These are phyloP conservation scores for Verruconis gallopava DNA, from an alignment of 2,329 filamentous ascomycete species.

Conservation along the genomic window DNA sequence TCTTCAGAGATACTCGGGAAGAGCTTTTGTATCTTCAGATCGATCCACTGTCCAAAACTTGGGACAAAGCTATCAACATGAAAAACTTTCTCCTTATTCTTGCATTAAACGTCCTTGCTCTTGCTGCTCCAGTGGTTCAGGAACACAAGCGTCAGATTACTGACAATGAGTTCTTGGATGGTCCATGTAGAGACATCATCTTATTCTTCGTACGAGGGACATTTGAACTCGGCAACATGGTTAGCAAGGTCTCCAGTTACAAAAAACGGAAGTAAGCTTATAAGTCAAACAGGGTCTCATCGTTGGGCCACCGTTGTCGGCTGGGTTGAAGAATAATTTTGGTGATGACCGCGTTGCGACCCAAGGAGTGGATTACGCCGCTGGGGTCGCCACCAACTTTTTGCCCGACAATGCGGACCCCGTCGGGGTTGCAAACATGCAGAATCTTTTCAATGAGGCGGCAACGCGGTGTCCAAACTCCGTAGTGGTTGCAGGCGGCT, in stretches of 20 bases:
- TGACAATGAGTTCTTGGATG: conserved; percentile 26
- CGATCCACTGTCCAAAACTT: too few species aligned
- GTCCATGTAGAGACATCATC: conserved; percentile 29
- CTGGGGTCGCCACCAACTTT: background rate
- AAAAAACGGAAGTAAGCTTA: background rate
- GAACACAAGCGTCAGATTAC: conserved; percentile 4
- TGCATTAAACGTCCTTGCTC: background rate
- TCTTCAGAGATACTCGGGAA: too few species aligned
- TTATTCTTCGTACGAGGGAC: conserved; percentile 38
- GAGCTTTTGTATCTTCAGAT: too few species aligned
- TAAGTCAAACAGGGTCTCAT: conserved; percentile 13
- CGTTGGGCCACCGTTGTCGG: conserved; percentile 11
- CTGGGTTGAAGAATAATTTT: conserved; percentile 7
- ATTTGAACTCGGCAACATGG: conserved; percentile 36
- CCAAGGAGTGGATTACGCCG: conserved; percentile 2
- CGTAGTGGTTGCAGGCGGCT: background rate
- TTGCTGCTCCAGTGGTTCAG: conserved; percentile 1
- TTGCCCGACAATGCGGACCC: background rate
- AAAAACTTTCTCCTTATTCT: background rate
- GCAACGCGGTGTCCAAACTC: background rate
- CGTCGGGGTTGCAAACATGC: conserved; percentile 17
- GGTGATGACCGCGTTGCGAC: background rate
- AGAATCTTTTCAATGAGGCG: background rate
- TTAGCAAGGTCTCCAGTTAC: conserved; percentile 16
- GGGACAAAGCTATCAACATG: too few species aligned